Evolutionary conservation across 2,329 filamentous ascomycete species (phyloP).

Genomic region (Cryphonectria japonica): DNA sequence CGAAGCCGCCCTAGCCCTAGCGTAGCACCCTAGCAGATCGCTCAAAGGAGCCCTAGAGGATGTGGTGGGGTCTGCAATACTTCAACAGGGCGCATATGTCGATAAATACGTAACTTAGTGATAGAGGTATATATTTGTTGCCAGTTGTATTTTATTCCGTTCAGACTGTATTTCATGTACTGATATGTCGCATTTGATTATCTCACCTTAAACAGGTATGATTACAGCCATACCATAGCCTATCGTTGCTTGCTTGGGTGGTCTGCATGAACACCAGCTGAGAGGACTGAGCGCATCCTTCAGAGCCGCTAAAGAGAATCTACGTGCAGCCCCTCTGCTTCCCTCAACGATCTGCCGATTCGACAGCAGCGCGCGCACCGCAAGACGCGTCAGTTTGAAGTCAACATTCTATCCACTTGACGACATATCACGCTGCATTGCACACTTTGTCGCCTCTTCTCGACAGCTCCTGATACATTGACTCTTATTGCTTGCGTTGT

Average conservation of each 20-base stretch:
- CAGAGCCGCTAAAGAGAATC: not conserved
- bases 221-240: not conserved
- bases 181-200: not conserved
- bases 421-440: constrained; percentile 2
- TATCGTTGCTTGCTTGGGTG: not conserved
- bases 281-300: constrained; percentile 7
- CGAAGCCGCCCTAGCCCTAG: not conserved
- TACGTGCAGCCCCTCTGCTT: not conserved
- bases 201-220: not conserved
- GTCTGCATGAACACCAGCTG: not conserved
- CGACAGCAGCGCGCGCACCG: not conserved
- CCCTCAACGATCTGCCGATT: not conserved
- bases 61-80: not conserved
- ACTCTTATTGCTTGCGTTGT: not conserved
- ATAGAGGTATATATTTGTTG: not conserved
- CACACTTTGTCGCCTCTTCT: not conserved
- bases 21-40: not conserved
- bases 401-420: constrained; percentile 1
- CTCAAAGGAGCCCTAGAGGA: not conserved
- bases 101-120: not conserved
- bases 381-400: constrained; percentile 11
- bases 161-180: not conserved
- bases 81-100: not conserved
- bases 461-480: not conserved
- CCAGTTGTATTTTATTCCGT: not conserved